Percentiles rank a stretch among this genome's conserved stretches.
Evolutionary conservation across 2,329 filamentous ascomycete genomes (phyloP).

Genomic region (Colletotrichum lentis): DNA sequence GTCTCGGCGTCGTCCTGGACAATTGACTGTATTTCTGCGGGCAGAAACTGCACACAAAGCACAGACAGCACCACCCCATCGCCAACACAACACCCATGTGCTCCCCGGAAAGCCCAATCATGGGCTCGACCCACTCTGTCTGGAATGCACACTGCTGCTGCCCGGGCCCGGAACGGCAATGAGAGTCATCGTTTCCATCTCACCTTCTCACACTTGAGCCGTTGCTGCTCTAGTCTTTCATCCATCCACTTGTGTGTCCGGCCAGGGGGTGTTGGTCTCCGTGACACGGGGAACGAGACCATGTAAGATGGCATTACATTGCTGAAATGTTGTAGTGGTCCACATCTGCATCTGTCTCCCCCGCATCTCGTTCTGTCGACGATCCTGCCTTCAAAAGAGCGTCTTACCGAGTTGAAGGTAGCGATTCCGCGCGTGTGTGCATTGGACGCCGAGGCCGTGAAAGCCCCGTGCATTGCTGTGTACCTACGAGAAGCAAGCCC

Average conservation of each 20-base stretch:
- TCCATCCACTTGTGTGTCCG: not conserved
- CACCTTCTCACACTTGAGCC: conserved; percentile 15
- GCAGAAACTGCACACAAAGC: conserved; percentile 28
- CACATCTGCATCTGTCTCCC: conserved; percentile 11
- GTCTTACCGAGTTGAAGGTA: not conserved
- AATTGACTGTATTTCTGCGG: conserved; percentile 12
- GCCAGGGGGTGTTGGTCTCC: conserved; percentile 8
- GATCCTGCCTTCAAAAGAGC: not conserved
- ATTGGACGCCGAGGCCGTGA: not conserved
- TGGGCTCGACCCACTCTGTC: conserved; percentile 40
- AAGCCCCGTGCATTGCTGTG: not conserved
- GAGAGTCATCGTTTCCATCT: conserved; percentile 40
- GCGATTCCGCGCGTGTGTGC: not conserved
- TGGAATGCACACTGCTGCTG: conserved; percentile 44
- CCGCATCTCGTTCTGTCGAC: conserved; percentile 1
- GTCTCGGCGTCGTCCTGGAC: conserved; percentile 12
- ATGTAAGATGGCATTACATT: conserved; percentile 37
- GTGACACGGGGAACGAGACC: not conserved
- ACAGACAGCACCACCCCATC: conserved; percentile 26
- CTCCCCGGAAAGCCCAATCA: conserved; percentile 38
- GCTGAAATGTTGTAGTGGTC: conserved; percentile 22
- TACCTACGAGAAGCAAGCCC: not conserved
- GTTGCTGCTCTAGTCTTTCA: not conserved
- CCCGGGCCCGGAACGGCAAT: conserved; percentile 38
- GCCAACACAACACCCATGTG: conserved; percentile 40